Evolutionary conservation across 2,329 filamentous ascomycete species (phyloP), one percentile per base, ranked within the genome.

Genomic region (Knufia petricola): DNA sequence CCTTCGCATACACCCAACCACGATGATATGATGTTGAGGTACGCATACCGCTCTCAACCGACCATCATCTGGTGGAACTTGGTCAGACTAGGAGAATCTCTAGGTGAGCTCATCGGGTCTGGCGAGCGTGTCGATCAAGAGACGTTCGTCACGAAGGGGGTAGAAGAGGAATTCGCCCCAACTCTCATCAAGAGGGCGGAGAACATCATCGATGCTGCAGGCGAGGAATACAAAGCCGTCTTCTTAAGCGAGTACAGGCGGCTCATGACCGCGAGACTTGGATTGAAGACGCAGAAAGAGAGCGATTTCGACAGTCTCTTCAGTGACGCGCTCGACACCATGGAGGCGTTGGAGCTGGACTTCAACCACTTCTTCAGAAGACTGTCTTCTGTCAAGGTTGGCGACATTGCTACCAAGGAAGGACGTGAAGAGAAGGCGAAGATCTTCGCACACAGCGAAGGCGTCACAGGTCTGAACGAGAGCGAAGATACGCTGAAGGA

Each of bases 21-120:
- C 64, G 92, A 98, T 65, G 92, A 98, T 61, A 76, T 84, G 61
- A 77, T 84, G 69, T 72, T 94, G 24, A 79, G 92, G 40, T 98
- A 98, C 64, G 82, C 81, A 56, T 98, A 96, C 71, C 82, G 83
- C 57, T 95, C 95, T 63, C 92, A 98, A 63, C 89, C 92, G 0
- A 89, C 83, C 37, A 85, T 98, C 50, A 92, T 98, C 61, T 98
- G 92, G 92, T 98, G 92, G 92, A 96, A 96, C 60, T 74, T 96
- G 0, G 87, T 95, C 1, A 81, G 92, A 1, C 76, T 98, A 0
- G 92, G 88, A 50, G 92, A 98, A 68, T 79, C 85, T 0, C 64
- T 98, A 0, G 92, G 87, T 17, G 92, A 96, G 66, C 73, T 95
- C 1, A 79, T 98, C 49, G 92, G 90, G 15, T 79, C 84, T 0